Conservation (phyloP, 257 asterid species). For the Nicotiana otophora region DNA sequence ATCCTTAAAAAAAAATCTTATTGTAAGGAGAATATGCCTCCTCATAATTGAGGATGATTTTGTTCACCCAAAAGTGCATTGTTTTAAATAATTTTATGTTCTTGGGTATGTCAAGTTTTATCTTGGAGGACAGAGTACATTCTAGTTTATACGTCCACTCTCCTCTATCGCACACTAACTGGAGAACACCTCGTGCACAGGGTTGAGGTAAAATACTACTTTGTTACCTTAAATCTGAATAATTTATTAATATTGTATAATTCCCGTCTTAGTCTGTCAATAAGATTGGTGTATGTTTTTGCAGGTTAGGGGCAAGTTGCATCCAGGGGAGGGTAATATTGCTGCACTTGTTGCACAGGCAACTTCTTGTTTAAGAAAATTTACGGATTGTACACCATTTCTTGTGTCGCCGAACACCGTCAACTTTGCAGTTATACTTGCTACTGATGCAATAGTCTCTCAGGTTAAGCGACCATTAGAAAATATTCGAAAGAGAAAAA, state of each 20-base stretch:
- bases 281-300: not conserved
- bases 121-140: not conserved
- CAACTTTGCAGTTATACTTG: slow-evolving; percentile 1
- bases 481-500: slow-evolving; percentile 12
- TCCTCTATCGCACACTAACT: not conserved
- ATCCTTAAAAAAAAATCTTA: not conserved
- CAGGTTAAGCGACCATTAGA: slow-evolving; percentile 23
- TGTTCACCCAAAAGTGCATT: not conserved
- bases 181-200: not conserved
- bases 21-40: not conserved
- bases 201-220: not conserved
- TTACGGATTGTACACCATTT: not conserved
- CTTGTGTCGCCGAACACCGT: not conserved
- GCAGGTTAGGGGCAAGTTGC: slow-evolving; percentile 43
- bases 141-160: not conserved
- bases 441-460: slow-evolving; percentile 18
- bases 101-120: not conserved
- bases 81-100: not conserved
- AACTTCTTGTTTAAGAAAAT: slow-evolving; percentile 17
- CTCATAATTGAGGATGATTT: not conserved
- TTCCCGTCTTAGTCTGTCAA: not conserved
- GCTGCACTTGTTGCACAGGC: slow-evolving; percentile 29
- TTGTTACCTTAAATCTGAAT: not conserved
- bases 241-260: not conserved
- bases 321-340: slow-evolving; percentile 11